Evolutionary conservation across 306 rosid genomes (phyloP), one percentile per base, ranked within the genome.

Genomic region (Acmispon strigosus): DNA sequence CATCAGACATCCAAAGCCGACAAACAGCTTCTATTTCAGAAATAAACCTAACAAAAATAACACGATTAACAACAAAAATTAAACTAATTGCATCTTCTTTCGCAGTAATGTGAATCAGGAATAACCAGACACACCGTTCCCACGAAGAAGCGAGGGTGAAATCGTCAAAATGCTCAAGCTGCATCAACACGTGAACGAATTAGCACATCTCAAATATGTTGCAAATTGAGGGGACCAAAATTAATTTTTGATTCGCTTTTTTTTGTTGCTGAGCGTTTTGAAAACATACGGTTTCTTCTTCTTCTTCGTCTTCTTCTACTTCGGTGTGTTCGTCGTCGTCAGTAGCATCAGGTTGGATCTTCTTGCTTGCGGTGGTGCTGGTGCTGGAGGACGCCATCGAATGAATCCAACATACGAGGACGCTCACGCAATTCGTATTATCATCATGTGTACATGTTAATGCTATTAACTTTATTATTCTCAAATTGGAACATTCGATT

Each of bases 91-190:
- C 55, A 43, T 52, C 47, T 51, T 62, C 43, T 52, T 2, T 60
- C 16, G 39, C 52, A 77, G 62, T 47, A 75, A 44, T 53, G 76
- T 6, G 61, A 45, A 51, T 14, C 15, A 39, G 43, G 9, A 34
- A 51, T n/a, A 60, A 45, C 61, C 42, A 22, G 15, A 76, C 74
- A 55, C 75, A 94, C 98, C 95, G 88, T 84, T 94, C 98, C 98
- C 98, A 94, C 14, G 97, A 81, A 52, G 98, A 89, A 20, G 98
- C 98, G 32, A 94, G 84, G 43, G 98, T 94, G 88, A 94, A 94
- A 83, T 94, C 98, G 70, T 90, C 97, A 47, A 94, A 94, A 82
- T 94, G 96, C 82, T 94, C 97, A 73, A 86, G 76, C 98, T 94
- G 91, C 81, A 70, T 39, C 29, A 34, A 62, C 17, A 56, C 10